Conservation (phyloP, 306 rosid species). For the Comarum palustre region DNA sequence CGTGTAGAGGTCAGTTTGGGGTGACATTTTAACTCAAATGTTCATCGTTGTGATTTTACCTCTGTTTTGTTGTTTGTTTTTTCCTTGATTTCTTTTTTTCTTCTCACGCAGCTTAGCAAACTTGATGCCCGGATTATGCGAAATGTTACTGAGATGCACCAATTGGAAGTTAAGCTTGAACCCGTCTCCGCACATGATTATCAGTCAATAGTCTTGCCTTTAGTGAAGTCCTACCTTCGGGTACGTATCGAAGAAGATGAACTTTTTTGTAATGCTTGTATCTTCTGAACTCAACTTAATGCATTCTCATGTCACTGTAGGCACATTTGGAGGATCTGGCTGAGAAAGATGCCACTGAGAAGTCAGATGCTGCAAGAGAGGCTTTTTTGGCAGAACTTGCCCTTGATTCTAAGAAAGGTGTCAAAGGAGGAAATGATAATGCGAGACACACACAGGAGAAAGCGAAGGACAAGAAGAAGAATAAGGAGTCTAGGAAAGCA, state of each 20-base stretch:
- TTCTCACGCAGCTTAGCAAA: conserved; percentile 74
- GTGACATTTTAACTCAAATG: conserved; percentile 11
- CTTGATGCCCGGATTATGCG: conserved; percentile 71
- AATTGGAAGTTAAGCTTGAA: conserved; percentile 76
- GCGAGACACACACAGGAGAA: conserved; percentile 62
- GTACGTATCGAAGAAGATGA: conserved; percentile 53
- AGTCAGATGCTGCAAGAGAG: conserved; percentile 93
- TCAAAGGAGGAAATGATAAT: conserved; percentile 69
- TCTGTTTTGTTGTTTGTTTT: neutral
- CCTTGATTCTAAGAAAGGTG: conserved; percentile 72
- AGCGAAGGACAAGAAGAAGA: conserved; percentile 81
- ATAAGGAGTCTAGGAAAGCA: conserved; percentile 68
- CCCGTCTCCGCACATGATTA: conserved; percentile 75
- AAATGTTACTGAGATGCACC: conserved; percentile 76
- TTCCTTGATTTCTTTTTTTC: conserved; percentile 5
- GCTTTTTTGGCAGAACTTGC: conserved; percentile 97
- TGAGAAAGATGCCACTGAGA: conserved; percentile 88
- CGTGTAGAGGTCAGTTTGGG: conserved; percentile 66
- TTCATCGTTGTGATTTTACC: conserved; percentile 7
- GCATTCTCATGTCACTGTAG: conserved; percentile 34
- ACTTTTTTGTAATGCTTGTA: conserved; percentile 9
- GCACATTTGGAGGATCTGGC: conserved; percentile 85
- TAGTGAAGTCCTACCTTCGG: conserved; percentile 80
- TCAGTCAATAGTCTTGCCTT: conserved; percentile 73
- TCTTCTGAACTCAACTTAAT: conserved; percentile 20